These are phyloP conservation scores for Kandelia obovata DNA, from an alignment of 345 rosid species.

Conservation along the genomic window DNA sequence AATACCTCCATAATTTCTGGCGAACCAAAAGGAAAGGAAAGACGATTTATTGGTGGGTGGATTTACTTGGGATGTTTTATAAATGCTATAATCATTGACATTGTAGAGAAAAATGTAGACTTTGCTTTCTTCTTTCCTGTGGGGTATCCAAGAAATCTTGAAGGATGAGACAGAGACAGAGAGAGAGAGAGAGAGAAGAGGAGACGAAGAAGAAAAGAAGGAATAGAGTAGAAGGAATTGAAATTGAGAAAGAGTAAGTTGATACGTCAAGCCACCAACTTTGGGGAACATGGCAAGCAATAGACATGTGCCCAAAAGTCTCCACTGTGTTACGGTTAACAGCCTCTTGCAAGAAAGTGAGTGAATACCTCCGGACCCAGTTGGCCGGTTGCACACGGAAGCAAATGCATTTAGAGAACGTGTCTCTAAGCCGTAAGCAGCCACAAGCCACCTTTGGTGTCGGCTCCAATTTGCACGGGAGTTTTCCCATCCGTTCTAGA, in stretches of 20 bases:
- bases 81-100: background rate
- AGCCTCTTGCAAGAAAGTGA: background rate
- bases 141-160: slow-evolving; percentile 14
- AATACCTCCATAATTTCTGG: slow-evolving; percentile 45
- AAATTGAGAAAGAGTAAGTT: slow-evolving; percentile 7
- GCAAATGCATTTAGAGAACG: background rate
- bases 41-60: background rate
- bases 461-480: background rate
- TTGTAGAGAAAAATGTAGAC: background rate
- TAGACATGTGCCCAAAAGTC: slow-evolving; percentile 6
- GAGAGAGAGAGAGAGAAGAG: background rate
- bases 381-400: slow-evolving; percentile 13
- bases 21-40: background rate
- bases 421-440: background rate
- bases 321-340: background rate
- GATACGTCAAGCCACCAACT: slow-evolving; percentile 24
- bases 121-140: background rate
- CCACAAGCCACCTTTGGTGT: background rate
- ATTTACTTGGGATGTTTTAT: background rate
- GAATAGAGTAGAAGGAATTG: slow-evolving; percentile 9
- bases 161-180: slow-evolving; percentile 2
- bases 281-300: slow-evolving; percentile 13
- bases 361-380: background rate
- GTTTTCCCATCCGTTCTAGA: too few relatives aligned
- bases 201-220: slow-evolving; percentile 8